Base-by-base conservation (phyloP, 1,139 yeast species). In the Kluyveromyces sp. region DNA sequence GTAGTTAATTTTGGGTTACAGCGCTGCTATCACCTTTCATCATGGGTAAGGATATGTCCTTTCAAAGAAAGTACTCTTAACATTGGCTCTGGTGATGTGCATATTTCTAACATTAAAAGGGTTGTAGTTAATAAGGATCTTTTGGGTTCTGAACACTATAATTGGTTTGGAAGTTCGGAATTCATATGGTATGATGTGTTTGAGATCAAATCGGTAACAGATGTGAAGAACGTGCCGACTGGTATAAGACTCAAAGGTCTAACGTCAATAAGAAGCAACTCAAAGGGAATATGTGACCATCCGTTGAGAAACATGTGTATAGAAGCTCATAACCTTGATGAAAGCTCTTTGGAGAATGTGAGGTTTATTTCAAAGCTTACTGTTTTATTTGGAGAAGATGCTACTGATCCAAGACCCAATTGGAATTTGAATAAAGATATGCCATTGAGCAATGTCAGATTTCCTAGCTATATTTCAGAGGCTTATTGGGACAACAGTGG, bases 351-450 rank as follows among this genome's bases (percentile, higher is more conserved):
- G 39, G 43, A 41, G 10, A 30, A 48, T 4, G 41, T 42, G 7
- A 37, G 37, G 2, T 52, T 54, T 8, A 45, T 67, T 3, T 56
- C 58, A 30, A 69, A 69, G n/a, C 48, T 87, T 15, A 87, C 83
- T 53, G 69, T 87, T 1, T 66, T 88, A 35, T 88, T 79, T 67
- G 95, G 95, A 1, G 65, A 64, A 2, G 88, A 81, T 54, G 83
- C 87, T 0, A 78, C 74, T 3, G 95, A 88, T 45, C 95, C 96
- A 1, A 70, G 96, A 48, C 77, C 79, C 0, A 76, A 77, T 43
- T 89, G 96, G 96, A 56, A 64, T 0, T 57, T 83, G 29, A 37
- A 72, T 15, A 55, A 52, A 39, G 65, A 51, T 51, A 40, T 44
- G 15, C 41, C n/a, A 30, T 10, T 45, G 2, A 42, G 46, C 7